Evolutionary conservation across 2,329 filamentous ascomycete species (phyloP).

Genomic region (Lachnellula occidentalis): DNA sequence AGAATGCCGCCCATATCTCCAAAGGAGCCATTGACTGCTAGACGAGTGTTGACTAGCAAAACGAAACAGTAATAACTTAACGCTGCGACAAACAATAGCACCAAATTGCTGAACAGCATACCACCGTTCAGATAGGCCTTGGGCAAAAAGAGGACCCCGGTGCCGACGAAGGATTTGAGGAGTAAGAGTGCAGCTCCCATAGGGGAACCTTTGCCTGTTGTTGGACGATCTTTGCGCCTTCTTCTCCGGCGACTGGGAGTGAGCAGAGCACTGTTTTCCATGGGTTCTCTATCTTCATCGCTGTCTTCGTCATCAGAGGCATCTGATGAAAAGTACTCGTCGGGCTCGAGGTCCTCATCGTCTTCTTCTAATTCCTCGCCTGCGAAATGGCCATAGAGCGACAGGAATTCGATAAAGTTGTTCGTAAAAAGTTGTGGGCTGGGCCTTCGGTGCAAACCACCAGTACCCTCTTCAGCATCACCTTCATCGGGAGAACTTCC

Average conservation of each 20-base stretch:
- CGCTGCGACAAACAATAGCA: conserved; percentile 77
- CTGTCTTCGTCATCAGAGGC: conserved; percentile 50
- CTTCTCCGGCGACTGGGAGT: conserved; percentile 69
- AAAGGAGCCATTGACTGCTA: conserved; percentile 88
- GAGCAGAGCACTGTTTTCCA: conserved; percentile 81
- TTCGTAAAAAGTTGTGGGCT: conserved; percentile 68
- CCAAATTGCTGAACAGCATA: conserved; percentile 92
- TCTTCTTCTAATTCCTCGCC: conserved; percentile 96
- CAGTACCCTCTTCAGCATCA: conserved; percentile 32
- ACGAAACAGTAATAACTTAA: conserved; percentile 98
- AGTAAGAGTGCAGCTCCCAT: conserved; percentile 77
- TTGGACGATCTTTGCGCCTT: conserved; percentile 68
- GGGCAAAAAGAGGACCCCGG: conserved; percentile 87
- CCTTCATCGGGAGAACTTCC: conserved; percentile 46
- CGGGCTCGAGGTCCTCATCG: conserved; percentile 78
- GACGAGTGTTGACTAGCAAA: conserved; percentile 77
- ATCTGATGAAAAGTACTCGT: conserved; percentile 86
- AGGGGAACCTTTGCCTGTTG: conserved; percentile 70
- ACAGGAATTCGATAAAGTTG: conserved; percentile 93
- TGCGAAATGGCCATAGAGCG: conserved; percentile 93
- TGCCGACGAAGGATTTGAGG: conserved; percentile 96
- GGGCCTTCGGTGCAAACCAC: conserved; percentile 36
- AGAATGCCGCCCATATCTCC: conserved; percentile 92
- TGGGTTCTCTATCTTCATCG: conserved; percentile 69
- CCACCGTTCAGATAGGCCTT: conserved; percentile 92